phyloP scores from a whole-genome alignment of 306 rosid genomes.

The Quercus suber region DNA sequence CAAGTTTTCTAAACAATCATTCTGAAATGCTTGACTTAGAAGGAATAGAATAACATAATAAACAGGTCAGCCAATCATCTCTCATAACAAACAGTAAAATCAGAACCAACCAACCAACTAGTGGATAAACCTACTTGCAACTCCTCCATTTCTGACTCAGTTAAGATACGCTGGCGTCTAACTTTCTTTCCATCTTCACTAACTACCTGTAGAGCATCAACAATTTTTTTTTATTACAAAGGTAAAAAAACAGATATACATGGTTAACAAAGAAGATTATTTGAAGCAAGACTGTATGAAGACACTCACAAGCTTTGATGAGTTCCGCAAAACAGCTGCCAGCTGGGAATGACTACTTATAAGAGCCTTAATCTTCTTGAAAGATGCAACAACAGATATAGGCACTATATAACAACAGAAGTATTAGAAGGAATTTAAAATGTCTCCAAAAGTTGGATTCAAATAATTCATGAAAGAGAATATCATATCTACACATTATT shows the following conservation, averaged over 20 bases:
- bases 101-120: slow-evolving; percentile 1
- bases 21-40: slow-evolving; percentile 10
- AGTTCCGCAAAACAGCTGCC: slow-evolving; percentile 78
- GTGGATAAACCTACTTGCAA: slow-evolving; percentile 63
- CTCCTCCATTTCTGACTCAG: slow-evolving; percentile 83
- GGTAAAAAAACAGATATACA: slow-evolving; percentile 5
- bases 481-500: background rate
- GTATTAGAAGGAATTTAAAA: slow-evolving; percentile 18
- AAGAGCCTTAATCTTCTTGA: slow-evolving; percentile 96
- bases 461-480: no score
- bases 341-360: slow-evolving; percentile 71
- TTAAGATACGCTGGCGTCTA: slow-evolving; percentile 66
- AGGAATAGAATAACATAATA: slow-evolving; percentile 10
- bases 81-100: slow-evolving; percentile 7
- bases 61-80: slow-evolving; percentile 12
- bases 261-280: slow-evolving; percentile 1
- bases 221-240: slow-evolving; percentile 14
- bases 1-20: slow-evolving; percentile 6
- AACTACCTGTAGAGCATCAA: slow-evolving; percentile 59
- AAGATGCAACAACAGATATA: slow-evolving; percentile 88
- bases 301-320: slow-evolving; percentile 84
- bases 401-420: slow-evolving; percentile 63
- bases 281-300: slow-evolving; percentile 8
- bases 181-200: slow-evolving; percentile 94
- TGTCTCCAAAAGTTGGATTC: background rate